Base-by-base conservation (phyloP, 495 filamentous ascomycete genomes). In the Aspergillus campestris region DNA sequence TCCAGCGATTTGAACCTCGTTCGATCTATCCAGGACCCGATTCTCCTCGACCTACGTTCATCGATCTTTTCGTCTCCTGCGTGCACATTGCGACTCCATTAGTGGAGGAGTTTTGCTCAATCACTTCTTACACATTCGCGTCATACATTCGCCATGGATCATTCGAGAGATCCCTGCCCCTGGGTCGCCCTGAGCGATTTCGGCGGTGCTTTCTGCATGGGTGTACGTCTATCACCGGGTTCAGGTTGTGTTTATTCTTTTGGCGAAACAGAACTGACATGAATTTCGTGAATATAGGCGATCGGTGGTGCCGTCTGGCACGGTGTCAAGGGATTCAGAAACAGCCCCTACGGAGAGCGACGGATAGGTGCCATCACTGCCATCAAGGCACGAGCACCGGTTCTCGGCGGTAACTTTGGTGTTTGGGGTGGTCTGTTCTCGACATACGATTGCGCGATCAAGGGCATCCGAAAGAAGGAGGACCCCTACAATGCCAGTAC, bases 271-370 rank as follows among this genome's bases (percentile, higher is more conserved):
- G 43, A 45, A 45, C 58, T 51, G 53, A 48, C 32, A 34, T 35
- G 34, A 6, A 33, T 45, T 8, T 45, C 34, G 15, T 4, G 35
- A 45, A 3, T 31, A 32, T 44, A 67, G 60, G 66, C 70, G 36
- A 89, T 98, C 52, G 92, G 92, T 59, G 92, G 92, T 60, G 82
- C 86, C 45, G 81, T 97, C 63, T 98, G 92, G 92, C 92, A 98
- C 69, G 94, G 94, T 57, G 82, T 98, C 38, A 98, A 98, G 73
- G 92, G 91, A 43, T 95, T 87, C 73, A 70, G 91, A 37, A 95
- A 95, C 74, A 80, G 75, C 47, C 81, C 81, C 40, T 88, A 94
- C 65, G 92, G 92, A 56, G 94, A 97, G 77, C 79, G 92, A 57
- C 76, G 91, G 65, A 89, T 97, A 73, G 92, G 94, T 53, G 88